phyloP scores from a whole-genome alignment of 2,329 filamentous ascomycete genomes.

The Proliferodiscus dingleyae region DNA sequence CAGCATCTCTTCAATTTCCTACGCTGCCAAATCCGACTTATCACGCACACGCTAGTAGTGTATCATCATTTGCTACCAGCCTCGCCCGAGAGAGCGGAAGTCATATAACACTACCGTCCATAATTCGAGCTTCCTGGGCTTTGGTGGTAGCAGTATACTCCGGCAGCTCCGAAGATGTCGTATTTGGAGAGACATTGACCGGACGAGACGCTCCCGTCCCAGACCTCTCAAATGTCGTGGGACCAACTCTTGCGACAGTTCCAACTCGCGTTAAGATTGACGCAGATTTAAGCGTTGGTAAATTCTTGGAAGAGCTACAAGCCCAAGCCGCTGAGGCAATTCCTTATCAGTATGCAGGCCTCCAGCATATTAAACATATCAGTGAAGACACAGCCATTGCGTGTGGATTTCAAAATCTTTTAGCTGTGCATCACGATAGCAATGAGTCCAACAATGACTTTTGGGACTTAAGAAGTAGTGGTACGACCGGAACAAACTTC shows the following conservation, averaged over 20 bases:
- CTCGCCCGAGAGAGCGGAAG: not conserved
- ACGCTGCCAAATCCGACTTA: conserved; percentile 9
- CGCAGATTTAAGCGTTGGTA: conserved; percentile 28
- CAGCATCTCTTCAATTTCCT: conserved; percentile 5
- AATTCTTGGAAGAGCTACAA: conserved; percentile 44
- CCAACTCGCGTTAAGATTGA: conserved; percentile 35
- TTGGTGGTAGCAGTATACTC: conserved; percentile 36
- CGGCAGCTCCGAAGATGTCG: conserved; percentile 34
- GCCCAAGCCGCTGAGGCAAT: conserved; percentile 42
- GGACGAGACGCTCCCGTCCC: conserved; percentile 36
- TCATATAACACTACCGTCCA: conserved; percentile 32
- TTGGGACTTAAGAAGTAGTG: conserved; percentile 7
- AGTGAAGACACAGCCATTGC: conserved; percentile 9
- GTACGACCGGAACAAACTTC: conserved; percentile 6
- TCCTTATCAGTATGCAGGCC: conserved; percentile 20
- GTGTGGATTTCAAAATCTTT: conserved; percentile 13
- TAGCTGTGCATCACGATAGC: conserved; percentile 6
- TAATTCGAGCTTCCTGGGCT: conserved; percentile 34
- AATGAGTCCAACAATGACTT: not conserved
- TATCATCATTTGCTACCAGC: not conserved
- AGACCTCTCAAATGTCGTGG: conserved; percentile 37
- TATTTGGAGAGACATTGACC: conserved; percentile 40
- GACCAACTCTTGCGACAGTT: conserved; percentile 39
- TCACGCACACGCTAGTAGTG: conserved; percentile 5
- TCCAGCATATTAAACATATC: conserved; percentile 16